Evolutionary conservation across 345 rosid species (phyloP).

Genomic region (Sonneratia alba): DNA sequence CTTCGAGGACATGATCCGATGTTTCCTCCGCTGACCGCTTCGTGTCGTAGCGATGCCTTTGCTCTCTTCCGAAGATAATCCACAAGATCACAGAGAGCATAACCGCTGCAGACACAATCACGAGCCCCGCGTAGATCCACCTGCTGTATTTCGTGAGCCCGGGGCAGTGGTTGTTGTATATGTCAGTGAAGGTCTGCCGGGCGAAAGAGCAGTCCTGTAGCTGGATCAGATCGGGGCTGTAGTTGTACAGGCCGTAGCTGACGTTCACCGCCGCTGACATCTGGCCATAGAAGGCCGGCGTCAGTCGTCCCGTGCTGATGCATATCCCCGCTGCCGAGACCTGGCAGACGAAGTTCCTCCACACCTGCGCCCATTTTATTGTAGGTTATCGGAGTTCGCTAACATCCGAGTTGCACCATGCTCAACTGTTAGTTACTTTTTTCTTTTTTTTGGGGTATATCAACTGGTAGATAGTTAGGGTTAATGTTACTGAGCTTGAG

Average conservation of each 20-base stretch:
- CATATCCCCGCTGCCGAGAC: slow-evolving; percentile 60
- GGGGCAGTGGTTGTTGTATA: slow-evolving; percentile 59
- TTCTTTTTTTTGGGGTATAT: too few species aligned
- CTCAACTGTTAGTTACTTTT: too few species aligned
- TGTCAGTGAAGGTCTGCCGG: slow-evolving; percentile 54
- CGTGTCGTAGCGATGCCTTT: slow-evolving; percentile 29
- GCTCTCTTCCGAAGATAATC: slow-evolving; percentile 60
- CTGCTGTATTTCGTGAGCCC: slow-evolving; percentile 43
- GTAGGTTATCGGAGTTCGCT: not conserved
- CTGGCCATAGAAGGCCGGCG: slow-evolving; percentile 55
- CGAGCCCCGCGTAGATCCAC: slow-evolving; percentile 58
- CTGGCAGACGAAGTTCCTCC: slow-evolving; percentile 66
- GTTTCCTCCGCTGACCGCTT: slow-evolving; percentile 13
- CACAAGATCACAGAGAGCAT: slow-evolving; percentile 89
- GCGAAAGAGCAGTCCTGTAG: slow-evolving; percentile 81
- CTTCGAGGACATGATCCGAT: slow-evolving; percentile 1
- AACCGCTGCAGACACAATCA: slow-evolving; percentile 64
- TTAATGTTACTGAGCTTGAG: not conserved
- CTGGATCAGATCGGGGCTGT: slow-evolving; percentile 55
- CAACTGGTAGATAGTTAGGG: not conserved
- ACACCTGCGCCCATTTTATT: slow-evolving; percentile 37
- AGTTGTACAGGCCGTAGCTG: slow-evolving; percentile 40
- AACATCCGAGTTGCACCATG: too few species aligned
- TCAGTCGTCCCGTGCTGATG: slow-evolving; percentile 60
- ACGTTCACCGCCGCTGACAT: slow-evolving; percentile 56